These are phyloP conservation scores for Erucastrum elatum DNA, from an alignment of 345 rosid species.

Conservation along the genomic window DNA sequence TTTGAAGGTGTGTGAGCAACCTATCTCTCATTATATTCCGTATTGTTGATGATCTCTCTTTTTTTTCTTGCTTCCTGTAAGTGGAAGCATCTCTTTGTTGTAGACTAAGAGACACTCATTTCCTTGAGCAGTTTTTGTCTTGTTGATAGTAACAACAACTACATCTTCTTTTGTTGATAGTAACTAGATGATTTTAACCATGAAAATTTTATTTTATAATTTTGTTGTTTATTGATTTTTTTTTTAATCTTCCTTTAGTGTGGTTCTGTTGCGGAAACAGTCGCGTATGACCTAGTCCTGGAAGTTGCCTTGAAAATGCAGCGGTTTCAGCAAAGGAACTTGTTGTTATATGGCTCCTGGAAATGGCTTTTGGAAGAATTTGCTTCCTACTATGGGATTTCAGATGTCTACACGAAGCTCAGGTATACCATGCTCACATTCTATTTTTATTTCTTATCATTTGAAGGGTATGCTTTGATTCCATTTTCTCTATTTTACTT, in stretches of 20 bases:
- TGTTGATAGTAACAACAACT: background rate
- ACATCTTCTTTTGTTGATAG: conserved; percentile 3
- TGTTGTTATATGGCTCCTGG: conserved; percentile 84
- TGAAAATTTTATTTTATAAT: background rate
- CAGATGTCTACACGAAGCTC: conserved; percentile 84
- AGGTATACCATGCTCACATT: conserved; percentile 47
- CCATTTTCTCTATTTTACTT: conserved; percentile 15
- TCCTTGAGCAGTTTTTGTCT: conserved; percentile 20
- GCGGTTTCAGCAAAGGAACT: conserved; percentile 84
- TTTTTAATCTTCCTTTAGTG: conserved; percentile 47
- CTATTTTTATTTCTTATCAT: background rate
- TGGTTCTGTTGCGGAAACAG: conserved; percentile 97
- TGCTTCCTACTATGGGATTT: conserved; percentile 93
- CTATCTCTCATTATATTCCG: conserved; percentile 13
- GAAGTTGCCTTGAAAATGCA: conserved; percentile 95
- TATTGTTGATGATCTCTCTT: background rate
- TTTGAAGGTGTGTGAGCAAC: conserved; percentile 58
- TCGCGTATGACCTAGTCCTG: conserved; percentile 84
- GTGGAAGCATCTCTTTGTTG: conserved; percentile 10
- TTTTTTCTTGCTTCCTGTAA: background rate
- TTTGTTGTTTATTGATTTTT: background rate
- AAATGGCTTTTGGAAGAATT: conserved; percentile 93
- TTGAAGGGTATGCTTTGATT: conserved; percentile 18
- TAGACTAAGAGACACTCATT: conserved; percentile 12
- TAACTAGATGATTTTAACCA: background rate